Evolutionary conservation across 257 asterid genomes (phyloP).

Genomic region (Sherardia arvensis): DNA sequence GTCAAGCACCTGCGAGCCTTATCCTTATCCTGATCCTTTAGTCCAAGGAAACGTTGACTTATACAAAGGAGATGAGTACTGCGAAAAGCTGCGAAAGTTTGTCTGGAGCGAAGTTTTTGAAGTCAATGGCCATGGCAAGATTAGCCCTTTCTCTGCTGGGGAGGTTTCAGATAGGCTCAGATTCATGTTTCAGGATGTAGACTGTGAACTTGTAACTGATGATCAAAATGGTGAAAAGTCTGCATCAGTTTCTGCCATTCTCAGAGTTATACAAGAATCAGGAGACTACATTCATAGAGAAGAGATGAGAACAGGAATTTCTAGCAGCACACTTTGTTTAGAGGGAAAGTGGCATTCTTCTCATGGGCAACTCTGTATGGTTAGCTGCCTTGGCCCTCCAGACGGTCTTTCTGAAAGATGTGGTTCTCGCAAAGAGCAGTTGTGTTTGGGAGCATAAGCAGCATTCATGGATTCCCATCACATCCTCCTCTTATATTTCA

Average conservation of each 20-base stretch:
- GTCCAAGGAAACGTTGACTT: not conserved
- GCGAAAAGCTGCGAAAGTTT: conserved; percentile 7
- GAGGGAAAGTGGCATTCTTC: conserved; percentile 17
- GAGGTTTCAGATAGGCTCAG: conserved; percentile 8
- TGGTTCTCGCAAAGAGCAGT: conserved; percentile 4
- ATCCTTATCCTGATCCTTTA: conserved; percentile 5
- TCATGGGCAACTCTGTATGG: conserved; percentile 19
- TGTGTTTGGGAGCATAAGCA: conserved; percentile 12
- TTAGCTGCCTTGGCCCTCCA: conserved; percentile 15
- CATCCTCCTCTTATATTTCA: conserved; percentile 11
- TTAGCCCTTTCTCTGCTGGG: conserved; percentile 11
- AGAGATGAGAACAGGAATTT: conserved; percentile 13
- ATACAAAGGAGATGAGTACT: conserved; percentile 9
- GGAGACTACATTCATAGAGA: conserved; percentile 6
- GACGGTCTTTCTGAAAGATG: conserved; percentile 8
- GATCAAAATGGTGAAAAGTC: not conserved
- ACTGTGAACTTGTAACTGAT: conserved; percentile 2
- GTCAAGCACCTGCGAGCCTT: conserved; percentile 6
- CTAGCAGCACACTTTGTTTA: conserved; percentile 12
- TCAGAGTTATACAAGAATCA: conserved; percentile 10
- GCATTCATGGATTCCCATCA: conserved; percentile 4
- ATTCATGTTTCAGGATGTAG: conserved; percentile 15
- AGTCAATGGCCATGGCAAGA: not conserved
- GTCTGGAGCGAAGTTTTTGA: conserved; percentile 14
- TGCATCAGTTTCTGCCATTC: conserved; percentile 6